phyloP scores from a whole-genome alignment of 805 yeast genomes.

The Zygoascus biomembranicola region DNA sequence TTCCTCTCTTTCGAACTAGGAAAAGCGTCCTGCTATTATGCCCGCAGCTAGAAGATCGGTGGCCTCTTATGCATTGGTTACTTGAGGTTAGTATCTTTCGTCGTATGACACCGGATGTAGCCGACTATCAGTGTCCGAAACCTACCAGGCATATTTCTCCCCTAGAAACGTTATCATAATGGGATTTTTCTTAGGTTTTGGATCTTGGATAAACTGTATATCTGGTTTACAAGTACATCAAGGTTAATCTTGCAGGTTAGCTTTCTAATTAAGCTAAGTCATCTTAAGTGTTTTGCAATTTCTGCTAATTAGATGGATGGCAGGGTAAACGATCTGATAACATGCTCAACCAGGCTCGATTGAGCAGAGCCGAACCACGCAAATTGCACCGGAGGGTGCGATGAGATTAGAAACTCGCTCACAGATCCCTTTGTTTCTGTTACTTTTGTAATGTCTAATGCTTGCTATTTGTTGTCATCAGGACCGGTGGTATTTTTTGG shows the following conservation, averaged over 20 bases:
- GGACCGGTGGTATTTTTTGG: no score
- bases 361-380: not conserved
- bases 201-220: not conserved
- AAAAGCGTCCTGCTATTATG: constrained; percentile 75
- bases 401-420: no score
- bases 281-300: not conserved
- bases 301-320: not conserved
- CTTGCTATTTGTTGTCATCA: no score
- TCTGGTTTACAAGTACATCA: no score
- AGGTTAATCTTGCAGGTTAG: no score
- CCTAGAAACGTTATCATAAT: constrained; percentile 71
- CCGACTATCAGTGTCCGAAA: constrained; percentile 18
- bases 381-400: no score
- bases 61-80: constrained; percentile 74
- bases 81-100: constrained; percentile 7
- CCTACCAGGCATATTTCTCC: constrained; percentile 65
- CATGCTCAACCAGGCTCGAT: not conserved
- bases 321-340: not conserved
- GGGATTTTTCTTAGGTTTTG: not conserved
- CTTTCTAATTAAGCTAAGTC: no score
- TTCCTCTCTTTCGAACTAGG: constrained; percentile 82
- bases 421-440: no score
- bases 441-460: no score
- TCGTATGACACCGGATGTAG: constrained; percentile 14
- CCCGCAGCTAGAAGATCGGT: constrained; percentile 77